phyloP scores from a whole-genome alignment of 2,329 filamentous ascomycete genomes.

The Verticillium dahliae region DNA sequence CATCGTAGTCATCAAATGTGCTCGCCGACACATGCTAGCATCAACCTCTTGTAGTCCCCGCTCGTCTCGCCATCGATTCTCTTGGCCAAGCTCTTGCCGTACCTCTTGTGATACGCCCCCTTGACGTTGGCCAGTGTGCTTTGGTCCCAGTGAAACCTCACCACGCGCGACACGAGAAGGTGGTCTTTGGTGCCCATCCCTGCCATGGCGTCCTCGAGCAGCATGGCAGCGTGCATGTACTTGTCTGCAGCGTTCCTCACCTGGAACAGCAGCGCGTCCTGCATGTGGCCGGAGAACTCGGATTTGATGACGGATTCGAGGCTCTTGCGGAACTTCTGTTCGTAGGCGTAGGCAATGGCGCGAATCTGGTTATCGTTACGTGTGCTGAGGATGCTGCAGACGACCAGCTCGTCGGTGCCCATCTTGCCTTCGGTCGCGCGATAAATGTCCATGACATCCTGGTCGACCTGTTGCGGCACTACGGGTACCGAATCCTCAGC shows the following conservation, averaged over 20 bases:
- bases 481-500: slow-evolving; percentile 74
- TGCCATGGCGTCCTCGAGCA: slow-evolving; percentile 83
- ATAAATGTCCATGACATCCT: slow-evolving; percentile 71
- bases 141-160: slow-evolving; percentile 79
- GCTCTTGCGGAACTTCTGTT: slow-evolving; percentile 61
- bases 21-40: slow-evolving; percentile 63
- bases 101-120: slow-evolving; percentile 67
- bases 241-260: slow-evolving; percentile 72
- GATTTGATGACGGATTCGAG: slow-evolving; percentile 70
- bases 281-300: slow-evolving; percentile 90
- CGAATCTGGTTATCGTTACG: slow-evolving; percentile 78
- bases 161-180: slow-evolving; percentile 68
- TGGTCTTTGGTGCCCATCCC: slow-evolving; percentile 83
- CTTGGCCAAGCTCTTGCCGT: slow-evolving; percentile 57
- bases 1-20: slow-evolving; percentile 3
- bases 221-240: slow-evolving; percentile 73
- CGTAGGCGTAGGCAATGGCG: slow-evolving; percentile 71
- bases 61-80: slow-evolving; percentile 79
- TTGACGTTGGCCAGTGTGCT: slow-evolving; percentile 71
- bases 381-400: slow-evolving; percentile 71
- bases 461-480: slow-evolving; percentile 65
- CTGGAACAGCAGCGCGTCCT: slow-evolving; percentile 74
- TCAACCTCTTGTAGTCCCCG: slow-evolving; percentile 70
- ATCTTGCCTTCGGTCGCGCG: slow-evolving; percentile 66
- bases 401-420: slow-evolving; percentile 67